These are phyloP conservation scores for Sphaerosporella brunnea DNA, from an alignment of 495 filamentous ascomycete genomes.

Conservation along the genomic window DNA sequence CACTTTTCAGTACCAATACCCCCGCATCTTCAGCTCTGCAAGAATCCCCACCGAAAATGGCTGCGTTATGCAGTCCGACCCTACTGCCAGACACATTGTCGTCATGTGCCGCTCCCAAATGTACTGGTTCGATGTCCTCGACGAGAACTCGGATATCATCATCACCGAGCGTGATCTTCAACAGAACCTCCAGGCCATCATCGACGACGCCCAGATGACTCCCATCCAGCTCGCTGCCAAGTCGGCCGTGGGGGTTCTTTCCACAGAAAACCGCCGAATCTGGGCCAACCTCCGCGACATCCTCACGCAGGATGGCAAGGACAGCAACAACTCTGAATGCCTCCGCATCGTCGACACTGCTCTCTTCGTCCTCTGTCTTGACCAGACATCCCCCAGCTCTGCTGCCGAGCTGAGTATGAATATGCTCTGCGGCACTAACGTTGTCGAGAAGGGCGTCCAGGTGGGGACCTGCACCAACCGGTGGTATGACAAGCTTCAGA, in stretches of 20 bases:
- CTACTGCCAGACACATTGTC: constrained; percentile 74
- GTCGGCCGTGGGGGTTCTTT: constrained; percentile 79
- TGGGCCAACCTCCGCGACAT: constrained; percentile 89
- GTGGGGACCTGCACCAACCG: constrained; percentile 94
- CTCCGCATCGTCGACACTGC: constrained; percentile 88
- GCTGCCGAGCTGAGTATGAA: constrained; percentile 77
- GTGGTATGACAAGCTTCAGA: constrained; percentile 98
- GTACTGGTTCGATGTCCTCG: constrained; percentile 97
- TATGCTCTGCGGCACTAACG: constrained; percentile 92
- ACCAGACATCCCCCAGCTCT: constrained; percentile 69
- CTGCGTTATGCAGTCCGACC: constrained; percentile 88
- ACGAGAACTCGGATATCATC: constrained; percentile 84
- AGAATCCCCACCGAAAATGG: constrained; percentile 88
- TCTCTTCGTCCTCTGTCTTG: constrained; percentile 78
- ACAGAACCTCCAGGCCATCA: constrained; percentile 78
- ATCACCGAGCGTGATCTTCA: constrained; percentile 93
- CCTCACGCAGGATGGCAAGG: constrained; percentile 58
- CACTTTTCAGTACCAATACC: constrained; percentile 57
- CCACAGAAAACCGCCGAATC: constrained; percentile 87
- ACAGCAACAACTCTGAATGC: constrained; percentile 85
- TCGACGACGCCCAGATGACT: constrained; percentile 73
- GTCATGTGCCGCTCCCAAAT: constrained; percentile 91
- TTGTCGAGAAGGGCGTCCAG: constrained; percentile 82
- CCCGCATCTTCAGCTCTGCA: constrained; percentile 84
- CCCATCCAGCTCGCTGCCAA: constrained; percentile 90